Percentiles rank a stretch among this genome's conserved stretches.
Evolutionary conservation across 352 stramenopile species (phyloP).

Genomic region (Phytopythium mirpurense): DNA sequence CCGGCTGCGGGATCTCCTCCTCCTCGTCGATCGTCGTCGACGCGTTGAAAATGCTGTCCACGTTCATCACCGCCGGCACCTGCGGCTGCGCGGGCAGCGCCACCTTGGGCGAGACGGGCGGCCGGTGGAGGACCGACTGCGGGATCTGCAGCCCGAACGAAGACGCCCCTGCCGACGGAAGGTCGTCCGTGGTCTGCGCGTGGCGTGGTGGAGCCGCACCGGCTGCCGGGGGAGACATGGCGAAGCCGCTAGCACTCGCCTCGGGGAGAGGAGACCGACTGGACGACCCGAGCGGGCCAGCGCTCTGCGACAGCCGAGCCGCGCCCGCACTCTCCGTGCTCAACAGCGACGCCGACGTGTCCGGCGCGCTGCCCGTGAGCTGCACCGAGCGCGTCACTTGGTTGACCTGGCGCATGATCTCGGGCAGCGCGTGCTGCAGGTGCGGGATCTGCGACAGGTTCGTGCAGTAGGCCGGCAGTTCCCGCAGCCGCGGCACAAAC

Average conservation of each 20-base stretch:
- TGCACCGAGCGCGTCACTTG: constrained; percentile 67
- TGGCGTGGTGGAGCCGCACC: constrained; percentile 1
- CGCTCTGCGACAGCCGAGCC: not conserved
- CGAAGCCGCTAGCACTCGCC: not conserved
- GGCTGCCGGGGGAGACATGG: not conserved
- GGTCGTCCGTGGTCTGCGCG: constrained; percentile 5
- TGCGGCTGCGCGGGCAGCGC: constrained; percentile 33
- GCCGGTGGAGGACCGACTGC: constrained; percentile 37
- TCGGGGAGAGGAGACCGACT: not conserved
- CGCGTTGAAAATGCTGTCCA: constrained; percentile 84
- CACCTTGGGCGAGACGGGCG: constrained; percentile 38
- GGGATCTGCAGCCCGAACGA: constrained; percentile 30
- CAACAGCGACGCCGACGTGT: constrained; percentile 17
- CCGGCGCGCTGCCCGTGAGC: constrained; percentile 7
- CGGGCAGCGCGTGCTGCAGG: constrained; percentile 91
- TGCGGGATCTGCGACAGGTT: constrained; percentile 98
- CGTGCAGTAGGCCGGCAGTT: constrained; percentile 97
- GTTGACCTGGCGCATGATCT: constrained; percentile 88
- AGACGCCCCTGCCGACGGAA: not conserved
- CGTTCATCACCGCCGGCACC: constrained; percentile 49
- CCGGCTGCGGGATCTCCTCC: constrained; percentile 61
- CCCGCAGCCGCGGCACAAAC: constrained; percentile 95
- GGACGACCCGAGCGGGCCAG: not conserved
- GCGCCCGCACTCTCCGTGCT: not conserved
- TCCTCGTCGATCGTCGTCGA: constrained; percentile 56